phyloP scores from a whole-genome alignment of 2,329 filamentous ascomycete genomes.

The Trichoderma sp. region DNA sequence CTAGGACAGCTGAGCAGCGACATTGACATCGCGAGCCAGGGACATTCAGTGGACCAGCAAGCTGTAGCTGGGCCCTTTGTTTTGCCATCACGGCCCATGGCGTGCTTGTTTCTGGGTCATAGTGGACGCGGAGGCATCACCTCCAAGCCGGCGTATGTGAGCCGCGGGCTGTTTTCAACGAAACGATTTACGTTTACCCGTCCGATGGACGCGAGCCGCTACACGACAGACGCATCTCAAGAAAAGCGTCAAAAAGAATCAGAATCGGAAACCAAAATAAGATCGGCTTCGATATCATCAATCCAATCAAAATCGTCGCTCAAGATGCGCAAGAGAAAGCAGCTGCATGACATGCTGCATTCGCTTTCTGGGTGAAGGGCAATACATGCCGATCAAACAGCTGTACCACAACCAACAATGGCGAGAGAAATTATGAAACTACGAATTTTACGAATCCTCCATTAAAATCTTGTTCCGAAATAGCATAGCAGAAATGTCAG shows the following conservation, averaged over 20 bases:
- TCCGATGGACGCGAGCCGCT: constrained; percentile 14
- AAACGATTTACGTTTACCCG: constrained; percentile 40
- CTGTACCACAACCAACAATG: not conserved
- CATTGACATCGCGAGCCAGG: constrained; percentile 35
- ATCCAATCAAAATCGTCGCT: constrained; percentile 30
- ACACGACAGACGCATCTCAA: not conserved
- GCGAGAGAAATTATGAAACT: not conserved
- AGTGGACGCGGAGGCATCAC: constrained; percentile 40
- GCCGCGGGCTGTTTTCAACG: constrained; percentile 40
- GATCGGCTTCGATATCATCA: not conserved
- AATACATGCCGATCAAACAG: not conserved
- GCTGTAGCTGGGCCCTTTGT: constrained; percentile 41
- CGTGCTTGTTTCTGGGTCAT: constrained; percentile 43
- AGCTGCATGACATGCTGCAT: constrained; percentile 40
- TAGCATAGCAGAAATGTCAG: not conserved
- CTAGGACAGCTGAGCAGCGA: constrained; percentile 43
- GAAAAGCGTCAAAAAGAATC: not conserved
- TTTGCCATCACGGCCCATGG: constrained; percentile 43
- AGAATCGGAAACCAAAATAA: not conserved
- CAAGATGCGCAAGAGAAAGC: constrained; percentile 38
- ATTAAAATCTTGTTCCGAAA: not conserved
- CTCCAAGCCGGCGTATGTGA: constrained; percentile 40
- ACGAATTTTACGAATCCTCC: not conserved
- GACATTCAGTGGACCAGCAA: constrained; percentile 31
- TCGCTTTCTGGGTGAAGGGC: constrained; percentile 31